Evolutionary conservation across 192 early-diverging fungal genomes (phyloP), one percentile per base, ranked within the genome.

Genomic region (Glomus cerebriforme): DNA sequence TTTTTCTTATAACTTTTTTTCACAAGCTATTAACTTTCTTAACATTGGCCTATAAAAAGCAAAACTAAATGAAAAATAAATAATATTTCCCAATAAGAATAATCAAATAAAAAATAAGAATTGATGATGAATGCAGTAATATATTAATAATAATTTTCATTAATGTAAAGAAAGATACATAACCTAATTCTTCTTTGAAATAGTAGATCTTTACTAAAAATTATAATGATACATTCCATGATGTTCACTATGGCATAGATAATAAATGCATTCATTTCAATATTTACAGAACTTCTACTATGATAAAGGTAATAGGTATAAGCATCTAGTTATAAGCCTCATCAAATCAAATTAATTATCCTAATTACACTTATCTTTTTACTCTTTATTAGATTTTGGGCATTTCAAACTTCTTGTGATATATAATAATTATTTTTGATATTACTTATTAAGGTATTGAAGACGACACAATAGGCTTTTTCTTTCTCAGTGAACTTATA

Each of bases 191-290:
- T 73, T 19, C 31, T 73, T 4, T 7, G 10, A 26, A 73, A 73
- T 26, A 73, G 31, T 24, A 73, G 58, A 74, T 19, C 32, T 31
- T 74, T 59, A 74, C 39, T 27, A 47, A 45, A 47, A 70, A 70
- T 37, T 7, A 35, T 35, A 37, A 37, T 70, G 39, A 60, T 60
- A 74, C 6, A 74, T 60, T 59, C 73, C 58, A 59, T 74, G 37
- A 58, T 60, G 58, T 74, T 74, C 60, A 60, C 73, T 58, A 74
- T 39, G 49, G n/a, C 58, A 31, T n/a, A 17, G 32, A 4, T 31
- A 74, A 74, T 37, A 74, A 74, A 74, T 31, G 73, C 73, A 74
- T 34, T 58, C 72, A 73, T 59, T 73, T 73, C 72, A 73, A 17
- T 73, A 60, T 27, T 73, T 73, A 49, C 32, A 73, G 0, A 27